These are phyloP conservation scores for Penicillium psychrosexuale DNA, from an alignment of 2,329 filamentous ascomycete species.

Conservation along the genomic window DNA sequence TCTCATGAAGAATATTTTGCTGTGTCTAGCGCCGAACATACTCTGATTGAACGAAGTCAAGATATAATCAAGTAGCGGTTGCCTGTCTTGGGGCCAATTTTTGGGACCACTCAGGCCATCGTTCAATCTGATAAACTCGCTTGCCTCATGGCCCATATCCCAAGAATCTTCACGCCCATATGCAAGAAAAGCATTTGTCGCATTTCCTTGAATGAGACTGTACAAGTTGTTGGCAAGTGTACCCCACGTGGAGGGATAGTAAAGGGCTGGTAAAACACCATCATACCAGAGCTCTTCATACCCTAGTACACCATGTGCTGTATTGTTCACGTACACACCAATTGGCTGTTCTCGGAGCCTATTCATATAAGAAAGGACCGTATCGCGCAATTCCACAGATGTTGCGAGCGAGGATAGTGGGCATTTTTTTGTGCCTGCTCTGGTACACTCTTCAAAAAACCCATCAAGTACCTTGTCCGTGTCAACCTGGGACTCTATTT, in stretches of 20 bases:
- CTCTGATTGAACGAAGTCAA: slow-evolving; percentile 4
- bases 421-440: not conserved
- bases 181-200: slow-evolving; percentile 5
- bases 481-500: not conserved
- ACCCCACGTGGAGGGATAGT: slow-evolving; percentile 4
- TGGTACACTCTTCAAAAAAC: slow-evolving; percentile 11
- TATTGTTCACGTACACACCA: slow-evolving; percentile 21
- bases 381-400: slow-evolving; percentile 1
- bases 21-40: not conserved
- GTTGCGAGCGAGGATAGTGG: not conserved
- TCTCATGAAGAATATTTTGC: slow-evolving; percentile 1
- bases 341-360: slow-evolving; percentile 12
- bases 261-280: slow-evolving; percentile 18
- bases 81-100: slow-evolving; percentile 4
- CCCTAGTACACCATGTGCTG: slow-evolving; percentile 17
- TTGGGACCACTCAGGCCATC: not conserved
- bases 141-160: not conserved
- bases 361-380: slow-evolving; percentile 1
- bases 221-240: slow-evolving; percentile 3
- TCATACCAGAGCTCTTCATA: slow-evolving; percentile 17
- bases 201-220: slow-evolving; percentile 7
- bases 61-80: not conserved
- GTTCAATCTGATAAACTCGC: slow-evolving; percentile 2
- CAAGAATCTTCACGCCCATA: not conserved
- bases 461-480: slow-evolving; percentile 17